Evolutionary conservation across 2,329 filamentous ascomycete species (phyloP), one percentile per base, ranked within the genome.

Genomic region (Aspergillus sp.): DNA sequence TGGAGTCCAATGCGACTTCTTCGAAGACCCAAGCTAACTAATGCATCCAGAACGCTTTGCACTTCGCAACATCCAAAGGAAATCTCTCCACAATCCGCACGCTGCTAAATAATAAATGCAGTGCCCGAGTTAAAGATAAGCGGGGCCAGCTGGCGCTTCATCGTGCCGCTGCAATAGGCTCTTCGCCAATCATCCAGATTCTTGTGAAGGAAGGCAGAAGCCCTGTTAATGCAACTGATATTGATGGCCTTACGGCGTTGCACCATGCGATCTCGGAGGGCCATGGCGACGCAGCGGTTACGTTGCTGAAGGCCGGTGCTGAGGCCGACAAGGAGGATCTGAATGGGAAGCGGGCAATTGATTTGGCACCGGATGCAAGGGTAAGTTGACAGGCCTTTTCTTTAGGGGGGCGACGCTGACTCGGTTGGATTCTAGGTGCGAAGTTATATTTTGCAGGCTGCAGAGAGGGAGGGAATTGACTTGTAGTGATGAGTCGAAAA

Each of bases 111-210:
- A 82, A 87, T 66, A 89, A 90, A 57, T 93, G 91, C 12, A 91
- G 88, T 4, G 85, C 92, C 1, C 82, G 93, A 25, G 82, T 93
- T 2, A 90, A 90, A 62, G 95, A 99, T 72, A 90, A 86, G 68
- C 85, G 92, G 31, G 90, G 91, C n/a, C 93, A 97, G 71, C 86
- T 97, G 57, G 84, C 96, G 6, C 83, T 99, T 25, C 96, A 99
- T 75, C 87, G 95, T 17, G 95, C 95, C 3, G 93, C 95, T 0
- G 93, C 95, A 3, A 86, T 92, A 3, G 96, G 96, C 6, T 93
- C 89, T 4, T 84, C 89, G n/a, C 92, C 93, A 5, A 91, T 99
- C 78, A 82, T 96, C 48, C 89, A 87, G 66, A 77, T 96, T 39
- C 78, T 99, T 14, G 78, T 97, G 15, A 85, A 90, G 67, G 84